These are phyloP conservation scores for Mortierella sp. DNA, from an alignment of 371 early-diverging fungal species.

Conservation along the genomic window DNA sequence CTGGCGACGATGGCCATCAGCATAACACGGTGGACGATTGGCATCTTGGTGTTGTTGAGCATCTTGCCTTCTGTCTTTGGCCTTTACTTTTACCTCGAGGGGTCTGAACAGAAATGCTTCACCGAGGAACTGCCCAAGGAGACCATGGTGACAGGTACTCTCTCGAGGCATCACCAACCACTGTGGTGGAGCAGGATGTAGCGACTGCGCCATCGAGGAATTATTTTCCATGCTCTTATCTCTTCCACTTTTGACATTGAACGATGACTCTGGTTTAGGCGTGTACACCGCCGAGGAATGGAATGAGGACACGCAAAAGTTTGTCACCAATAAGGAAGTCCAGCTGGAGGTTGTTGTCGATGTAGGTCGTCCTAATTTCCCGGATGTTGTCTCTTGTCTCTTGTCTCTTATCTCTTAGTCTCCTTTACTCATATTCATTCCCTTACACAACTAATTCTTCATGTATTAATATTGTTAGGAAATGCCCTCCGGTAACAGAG, in stretches of 20 bases:
- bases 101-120: conserved; percentile 91
- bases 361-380: neutral
- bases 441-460: neutral
- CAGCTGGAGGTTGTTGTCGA: conserved; percentile 76
- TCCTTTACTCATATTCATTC: neutral
- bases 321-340: conserved; percentile 83
- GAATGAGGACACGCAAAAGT: conserved; percentile 69
- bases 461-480: conserved; percentile 61
- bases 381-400: neutral
- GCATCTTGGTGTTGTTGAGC: conserved; percentile 39
- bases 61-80: conserved; percentile 53
- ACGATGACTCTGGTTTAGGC: conserved; percentile 59
- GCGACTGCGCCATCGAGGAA: too few relatives aligned
- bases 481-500: conserved; percentile 65
- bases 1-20: too few relatives aligned
- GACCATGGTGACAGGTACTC: conserved; percentile 84
- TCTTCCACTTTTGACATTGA: neutral
- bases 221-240: too few relatives aligned
- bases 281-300: conserved; percentile 85
- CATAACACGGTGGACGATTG: conserved; percentile 43
- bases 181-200: too few relatives aligned
- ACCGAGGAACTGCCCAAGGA: conserved; percentile 94
- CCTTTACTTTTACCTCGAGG: conserved; percentile 92
- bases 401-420: neutral
- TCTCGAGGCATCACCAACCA: too few relatives aligned